Percentiles rank a stretch among this genome's conserved stretches.
Evolutionary conservation across 2,329 filamentous ascomycete species (phyloP).

Genomic region (Trichoderma sp.): DNA sequence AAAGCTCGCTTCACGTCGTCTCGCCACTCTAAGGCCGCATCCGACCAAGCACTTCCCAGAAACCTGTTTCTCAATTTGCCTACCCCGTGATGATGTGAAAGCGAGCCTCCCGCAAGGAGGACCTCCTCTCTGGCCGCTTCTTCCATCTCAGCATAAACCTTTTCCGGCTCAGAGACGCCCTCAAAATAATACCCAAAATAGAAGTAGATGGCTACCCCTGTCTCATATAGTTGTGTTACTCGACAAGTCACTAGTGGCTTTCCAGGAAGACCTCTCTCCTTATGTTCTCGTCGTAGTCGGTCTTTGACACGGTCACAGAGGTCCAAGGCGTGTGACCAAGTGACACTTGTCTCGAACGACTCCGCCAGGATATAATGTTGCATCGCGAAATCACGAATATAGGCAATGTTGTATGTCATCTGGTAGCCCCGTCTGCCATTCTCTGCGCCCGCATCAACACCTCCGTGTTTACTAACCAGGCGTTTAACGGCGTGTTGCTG

Average conservation of each 20-base stretch:
- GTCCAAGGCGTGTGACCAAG: neutral
- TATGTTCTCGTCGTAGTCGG: neutral
- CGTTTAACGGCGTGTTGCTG: neutral
- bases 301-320: neutral
- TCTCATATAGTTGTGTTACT: neutral
- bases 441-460: neutral
- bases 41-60: neutral
- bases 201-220: neutral
- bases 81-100: slow-evolving; percentile 2
- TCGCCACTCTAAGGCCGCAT: neutral
- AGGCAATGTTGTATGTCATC: slow-evolving; percentile 6
- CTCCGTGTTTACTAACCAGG: neutral
- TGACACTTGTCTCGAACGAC: neutral
- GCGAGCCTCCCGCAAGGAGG: neutral
- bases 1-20: neutral
- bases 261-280: neutral
- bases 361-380: neutral
- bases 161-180: neutral
- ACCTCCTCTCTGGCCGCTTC: neutral
- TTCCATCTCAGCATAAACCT: neutral
- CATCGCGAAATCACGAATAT: slow-evolving; percentile 18
- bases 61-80: neutral
- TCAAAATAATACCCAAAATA: neutral
- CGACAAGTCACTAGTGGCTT: neutral
- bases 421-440: slow-evolving; percentile 15